A percentile compares a stretch with the other conserved stretches of the same genome.
Evolutionary conservation across 225 moss, liverwort and hornwort genomes (phyloP).

Genomic region (Bryoerythrophyllum caledonicum): DNA sequence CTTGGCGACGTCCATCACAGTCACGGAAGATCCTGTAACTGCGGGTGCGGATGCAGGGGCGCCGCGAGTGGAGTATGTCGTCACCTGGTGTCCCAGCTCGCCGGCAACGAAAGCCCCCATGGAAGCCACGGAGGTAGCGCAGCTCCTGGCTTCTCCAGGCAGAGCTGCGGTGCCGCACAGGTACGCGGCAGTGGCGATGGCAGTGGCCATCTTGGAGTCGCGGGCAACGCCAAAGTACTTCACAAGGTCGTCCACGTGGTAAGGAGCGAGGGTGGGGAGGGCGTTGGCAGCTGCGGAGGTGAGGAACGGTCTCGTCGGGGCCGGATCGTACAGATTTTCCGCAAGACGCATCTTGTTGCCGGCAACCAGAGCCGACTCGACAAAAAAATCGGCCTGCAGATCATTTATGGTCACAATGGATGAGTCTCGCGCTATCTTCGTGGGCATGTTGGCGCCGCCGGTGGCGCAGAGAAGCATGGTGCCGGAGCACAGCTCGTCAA

Average conservation of each 20-base stretch:
- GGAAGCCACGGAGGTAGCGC: neutral
- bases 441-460: too few species aligned
- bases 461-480: too few species aligned
- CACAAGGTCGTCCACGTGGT: neutral
- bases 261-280: neutral
- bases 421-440: too few species aligned
- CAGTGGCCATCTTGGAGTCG: neutral
- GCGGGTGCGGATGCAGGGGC: neutral
- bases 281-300: neutral
- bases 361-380: too few species aligned
- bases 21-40: neutral
- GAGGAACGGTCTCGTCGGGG: neutral
- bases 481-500: too few species aligned
- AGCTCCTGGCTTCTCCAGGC: neutral
- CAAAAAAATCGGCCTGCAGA: too few species aligned
- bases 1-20: neutral
- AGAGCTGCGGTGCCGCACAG: neutral
- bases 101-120: neutral
- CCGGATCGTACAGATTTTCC: neutral
- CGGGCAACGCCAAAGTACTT: neutral
- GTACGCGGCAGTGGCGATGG: neutral
- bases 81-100: neutral
- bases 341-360: neutral
- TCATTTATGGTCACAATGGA: too few species aligned
- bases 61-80: neutral